Conservation (phyloP, 352 stramenopile genomes). For the Phytophthora cajani region DNA sequence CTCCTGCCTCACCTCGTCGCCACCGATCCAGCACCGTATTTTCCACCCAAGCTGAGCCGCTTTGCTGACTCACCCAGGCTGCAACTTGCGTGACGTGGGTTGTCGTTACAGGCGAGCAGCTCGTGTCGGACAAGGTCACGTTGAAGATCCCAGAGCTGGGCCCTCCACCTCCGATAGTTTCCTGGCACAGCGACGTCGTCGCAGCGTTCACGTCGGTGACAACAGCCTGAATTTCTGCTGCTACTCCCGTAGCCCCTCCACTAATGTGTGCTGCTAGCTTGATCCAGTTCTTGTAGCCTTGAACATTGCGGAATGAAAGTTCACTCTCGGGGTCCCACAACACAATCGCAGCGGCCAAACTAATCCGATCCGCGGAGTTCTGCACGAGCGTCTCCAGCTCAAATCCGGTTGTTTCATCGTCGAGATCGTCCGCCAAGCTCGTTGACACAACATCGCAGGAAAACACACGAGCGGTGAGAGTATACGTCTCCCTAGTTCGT, state of each 20-base stretch:
- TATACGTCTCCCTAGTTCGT: conserved; percentile 36
- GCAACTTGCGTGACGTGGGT: conserved; percentile 47
- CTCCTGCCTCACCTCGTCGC: conserved; percentile 50
- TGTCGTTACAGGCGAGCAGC: conserved; percentile 37
- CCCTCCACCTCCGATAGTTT: conserved; percentile 34
- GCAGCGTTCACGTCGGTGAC: conserved; percentile 45
- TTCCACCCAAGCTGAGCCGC: conserved; percentile 39
- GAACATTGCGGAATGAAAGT: conserved; percentile 53
- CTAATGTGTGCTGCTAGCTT: conserved; percentile 14
- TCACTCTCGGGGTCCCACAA: conserved; percentile 52
- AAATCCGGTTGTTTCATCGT: conserved; percentile 52
- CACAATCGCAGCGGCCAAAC: conserved; percentile 39
- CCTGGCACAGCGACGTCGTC: conserved; percentile 28
- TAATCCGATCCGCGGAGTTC: conserved; percentile 30
- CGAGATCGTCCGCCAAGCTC: conserved; percentile 50
- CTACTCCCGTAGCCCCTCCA: background rate
- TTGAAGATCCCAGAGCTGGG: conserved; percentile 63
- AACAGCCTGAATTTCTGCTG: conserved; percentile 20
- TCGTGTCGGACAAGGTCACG: conserved; percentile 33
- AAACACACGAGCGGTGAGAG: conserved; percentile 38
- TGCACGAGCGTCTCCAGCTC: conserved; percentile 44
- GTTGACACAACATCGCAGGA: conserved; percentile 59
- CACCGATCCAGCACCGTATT: conserved; percentile 69
- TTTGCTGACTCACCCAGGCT: conserved; percentile 42
- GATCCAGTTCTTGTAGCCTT: conserved; percentile 64